Conservation (phyloP, 495 filamentous ascomycete species). For the Lepraria neglecta region DNA sequence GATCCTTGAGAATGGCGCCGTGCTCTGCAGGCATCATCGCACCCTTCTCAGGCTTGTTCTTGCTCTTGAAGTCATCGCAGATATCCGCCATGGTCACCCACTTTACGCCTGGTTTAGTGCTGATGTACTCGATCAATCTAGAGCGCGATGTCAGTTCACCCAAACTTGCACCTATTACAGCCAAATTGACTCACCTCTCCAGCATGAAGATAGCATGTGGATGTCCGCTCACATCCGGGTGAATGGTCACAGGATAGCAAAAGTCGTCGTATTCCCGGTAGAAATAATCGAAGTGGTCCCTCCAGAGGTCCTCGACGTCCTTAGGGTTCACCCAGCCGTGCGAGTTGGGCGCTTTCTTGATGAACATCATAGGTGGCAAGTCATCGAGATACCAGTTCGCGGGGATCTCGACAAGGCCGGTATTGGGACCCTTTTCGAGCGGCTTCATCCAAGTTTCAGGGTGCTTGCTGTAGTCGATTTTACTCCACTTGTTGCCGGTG, state of each 20-base stretch:
- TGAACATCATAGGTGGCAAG: slow-evolving; percentile 56
- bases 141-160: neutral
- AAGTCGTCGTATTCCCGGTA: slow-evolving; percentile 66
- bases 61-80: slow-evolving; percentile 62
- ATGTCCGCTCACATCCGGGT: slow-evolving; percentile 62
- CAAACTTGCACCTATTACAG: neutral
- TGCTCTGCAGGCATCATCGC: slow-evolving; percentile 59
- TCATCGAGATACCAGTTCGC: slow-evolving; percentile 66
- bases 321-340: slow-evolving; percentile 57
- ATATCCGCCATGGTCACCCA: slow-evolving; percentile 70
- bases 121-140: slow-evolving; percentile 65
- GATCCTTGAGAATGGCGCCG: slow-evolving; percentile 51
- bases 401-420: slow-evolving; percentile 59
- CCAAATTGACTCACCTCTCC: slow-evolving; percentile 19
- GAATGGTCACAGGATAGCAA: slow-evolving; percentile 63
- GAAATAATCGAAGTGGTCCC: slow-evolving; percentile 65
- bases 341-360: slow-evolving; percentile 53
- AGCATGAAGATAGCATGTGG: slow-evolving; percentile 63
- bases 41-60: slow-evolving; percentile 57
- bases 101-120: slow-evolving; percentile 65
- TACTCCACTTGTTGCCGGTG: slow-evolving; percentile 55
- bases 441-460: slow-evolving; percentile 64
- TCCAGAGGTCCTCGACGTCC: slow-evolving; percentile 53
- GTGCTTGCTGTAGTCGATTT: slow-evolving; percentile 54
- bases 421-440: slow-evolving; percentile 45